These are phyloP conservation scores for Psidium friedrichsthalianum DNA, from an alignment of 345 rosid genomes.

Conservation along the genomic window DNA sequence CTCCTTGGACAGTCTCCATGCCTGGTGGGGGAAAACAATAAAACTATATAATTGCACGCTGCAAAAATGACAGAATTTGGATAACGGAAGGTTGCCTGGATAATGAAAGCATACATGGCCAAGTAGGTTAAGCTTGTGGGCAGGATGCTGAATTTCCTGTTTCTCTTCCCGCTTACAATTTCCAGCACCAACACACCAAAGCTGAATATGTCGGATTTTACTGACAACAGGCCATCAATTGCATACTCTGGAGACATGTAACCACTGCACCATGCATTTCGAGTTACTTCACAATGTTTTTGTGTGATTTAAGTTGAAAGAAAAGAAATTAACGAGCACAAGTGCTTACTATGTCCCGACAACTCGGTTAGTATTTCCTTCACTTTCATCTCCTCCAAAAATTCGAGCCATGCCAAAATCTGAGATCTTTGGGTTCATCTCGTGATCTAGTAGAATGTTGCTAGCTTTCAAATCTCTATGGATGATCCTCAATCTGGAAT, in stretches of 20 bases:
- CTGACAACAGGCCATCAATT: slow-evolving; percentile 25
- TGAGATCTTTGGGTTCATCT: slow-evolving; percentile 19
- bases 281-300: background rate
- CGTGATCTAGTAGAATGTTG: slow-evolving; percentile 10
- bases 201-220: slow-evolving; percentile 42
- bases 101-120: slow-evolving; percentile 10
- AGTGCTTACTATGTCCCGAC: slow-evolving; percentile 22
- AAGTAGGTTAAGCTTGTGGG: slow-evolving; percentile 13
- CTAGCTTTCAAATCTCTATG: slow-evolving; percentile 30
- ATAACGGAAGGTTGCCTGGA: background rate
- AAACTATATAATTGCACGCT: background rate
- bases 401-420: slow-evolving; percentile 22
- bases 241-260: slow-evolving; percentile 50
- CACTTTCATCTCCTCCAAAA: slow-evolving; percentile 22
- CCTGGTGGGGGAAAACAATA: background rate
- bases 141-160: slow-evolving; percentile 16
- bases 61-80: background rate
- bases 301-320: background rate
- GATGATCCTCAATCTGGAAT: slow-evolving; percentile 21
- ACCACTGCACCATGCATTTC: slow-evolving; percentile 4
- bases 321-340: background rate
- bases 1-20: slow-evolving; percentile 17
- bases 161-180: slow-evolving; percentile 18
- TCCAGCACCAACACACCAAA: slow-evolving; percentile 34
- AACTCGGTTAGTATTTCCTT: slow-evolving; percentile 15